A percentile compares a stretch with the other conserved stretches of the same genome.
Evolutionary conservation across 208 protist genomes (phyloP).

Genomic region (Leishmania aethiopica): DNA sequence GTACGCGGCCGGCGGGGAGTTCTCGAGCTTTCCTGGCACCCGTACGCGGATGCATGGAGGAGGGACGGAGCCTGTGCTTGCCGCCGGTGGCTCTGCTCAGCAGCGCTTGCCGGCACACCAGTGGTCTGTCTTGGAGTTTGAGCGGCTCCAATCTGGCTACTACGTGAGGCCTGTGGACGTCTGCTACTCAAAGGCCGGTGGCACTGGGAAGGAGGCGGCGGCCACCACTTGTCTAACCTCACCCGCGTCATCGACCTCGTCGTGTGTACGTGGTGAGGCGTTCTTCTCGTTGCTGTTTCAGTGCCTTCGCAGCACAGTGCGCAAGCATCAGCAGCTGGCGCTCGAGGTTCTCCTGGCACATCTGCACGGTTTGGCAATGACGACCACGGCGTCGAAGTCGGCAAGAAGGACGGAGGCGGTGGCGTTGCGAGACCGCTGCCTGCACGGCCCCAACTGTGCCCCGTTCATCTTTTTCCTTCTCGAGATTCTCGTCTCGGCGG

Average conservation of each 20-base stretch:
- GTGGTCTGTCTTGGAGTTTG: conserved; percentile 49
- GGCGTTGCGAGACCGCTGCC: conserved; percentile 42
- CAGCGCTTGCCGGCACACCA: conserved; percentile 36
- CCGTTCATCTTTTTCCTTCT: conserved; percentile 53
- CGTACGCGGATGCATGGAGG: neutral
- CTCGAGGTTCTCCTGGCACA: conserved; percentile 42
- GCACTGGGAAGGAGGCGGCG: neutral
- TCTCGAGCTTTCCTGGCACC: neutral
- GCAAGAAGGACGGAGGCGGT: conserved; percentile 6
- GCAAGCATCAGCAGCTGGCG: conserved; percentile 52
- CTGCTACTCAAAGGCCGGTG: neutral
- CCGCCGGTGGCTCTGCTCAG: conserved; percentile 20
- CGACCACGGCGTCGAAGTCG: too few relatives aligned
- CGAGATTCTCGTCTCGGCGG: conserved; percentile 35
- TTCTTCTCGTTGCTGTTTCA: conserved; percentile 46
- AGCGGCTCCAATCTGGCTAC: conserved; percentile 39
- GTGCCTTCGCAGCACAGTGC: conserved; percentile 61
- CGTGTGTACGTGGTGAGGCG: conserved; percentile 32
- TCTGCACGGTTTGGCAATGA: conserved; percentile 20
- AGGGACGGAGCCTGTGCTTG: conserved; percentile 1
- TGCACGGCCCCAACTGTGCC: conserved; percentile 49
- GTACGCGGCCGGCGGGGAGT: neutral
- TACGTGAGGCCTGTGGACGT: conserved; percentile 26
- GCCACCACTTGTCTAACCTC: neutral
- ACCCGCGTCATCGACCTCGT: neutral